Percentiles rank a stretch among this genome's conserved stretches.
Evolutionary conservation across 768 basidiomycete genomes (phyloP).

Genomic region (Harrya chromipes): DNA sequence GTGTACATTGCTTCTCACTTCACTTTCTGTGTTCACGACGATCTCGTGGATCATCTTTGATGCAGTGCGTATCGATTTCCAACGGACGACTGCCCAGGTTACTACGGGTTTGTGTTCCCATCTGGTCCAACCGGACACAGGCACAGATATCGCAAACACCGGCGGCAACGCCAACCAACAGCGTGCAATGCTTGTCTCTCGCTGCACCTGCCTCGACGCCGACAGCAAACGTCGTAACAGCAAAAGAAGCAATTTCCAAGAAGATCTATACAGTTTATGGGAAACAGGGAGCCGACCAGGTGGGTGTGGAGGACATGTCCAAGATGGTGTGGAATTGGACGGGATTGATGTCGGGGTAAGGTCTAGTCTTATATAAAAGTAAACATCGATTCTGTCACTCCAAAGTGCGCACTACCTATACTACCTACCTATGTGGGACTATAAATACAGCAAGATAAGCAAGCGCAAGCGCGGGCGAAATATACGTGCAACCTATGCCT

Average conservation of each 20-base stretch:
- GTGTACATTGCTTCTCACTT: conserved; percentile 17
- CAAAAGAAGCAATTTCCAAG: conserved; percentile 8
- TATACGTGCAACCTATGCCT: too few species aligned
- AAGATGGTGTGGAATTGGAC: conserved; percentile 23
- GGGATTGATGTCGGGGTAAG: conserved; percentile 3
- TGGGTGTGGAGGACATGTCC: conserved; percentile 16
- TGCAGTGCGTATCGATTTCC: conserved; percentile 32
- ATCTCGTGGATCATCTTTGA: neutral
- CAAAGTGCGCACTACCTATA: neutral
- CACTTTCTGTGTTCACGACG: too few species aligned
- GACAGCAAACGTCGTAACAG: conserved; percentile 12
- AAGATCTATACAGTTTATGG: conserved; percentile 17
- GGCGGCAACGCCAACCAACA: conserved; percentile 24
- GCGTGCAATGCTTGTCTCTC: conserved; percentile 25
- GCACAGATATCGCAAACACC: conserved; percentile 29
- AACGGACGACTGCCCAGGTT: conserved; percentile 27
- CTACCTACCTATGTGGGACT: neutral
- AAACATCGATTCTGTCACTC: too few species aligned
- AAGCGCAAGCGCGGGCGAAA: too few species aligned
- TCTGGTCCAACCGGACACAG: conserved; percentile 26
- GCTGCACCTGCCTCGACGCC: conserved; percentile 29
- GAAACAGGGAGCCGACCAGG: neutral
- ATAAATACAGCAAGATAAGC: neutral
- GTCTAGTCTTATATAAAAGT: too few species aligned
- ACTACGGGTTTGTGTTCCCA: conserved; percentile 33